phyloP scores from a whole-genome alignment of 306 rosid species.

The Alnus glutinosa region DNA sequence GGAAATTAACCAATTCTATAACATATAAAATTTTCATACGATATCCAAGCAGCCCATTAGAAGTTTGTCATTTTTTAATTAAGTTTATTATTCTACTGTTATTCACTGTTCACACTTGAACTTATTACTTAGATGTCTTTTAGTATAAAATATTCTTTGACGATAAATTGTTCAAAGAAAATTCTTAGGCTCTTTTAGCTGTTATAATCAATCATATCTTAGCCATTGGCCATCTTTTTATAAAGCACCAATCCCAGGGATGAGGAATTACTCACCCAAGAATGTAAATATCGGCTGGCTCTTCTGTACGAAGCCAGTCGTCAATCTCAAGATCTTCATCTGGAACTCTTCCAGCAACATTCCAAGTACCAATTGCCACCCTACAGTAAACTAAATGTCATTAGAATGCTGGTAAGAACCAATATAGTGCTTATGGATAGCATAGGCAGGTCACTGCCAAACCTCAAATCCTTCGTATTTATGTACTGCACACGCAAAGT shows the following conservation, averaged over 20 bases:
- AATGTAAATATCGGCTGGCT: conserved; percentile 79
- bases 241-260: neutral
- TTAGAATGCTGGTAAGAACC: conserved; percentile 27
- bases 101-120: neutral
- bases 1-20: neutral
- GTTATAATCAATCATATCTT: neutral
- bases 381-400: conserved; percentile 47
- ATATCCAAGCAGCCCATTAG: neutral
- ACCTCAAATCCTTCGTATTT: conserved; percentile 90
- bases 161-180: neutral
- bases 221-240: neutral
- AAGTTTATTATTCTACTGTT: neutral
- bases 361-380: conserved; percentile 87
- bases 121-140: neutral
- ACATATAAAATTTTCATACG: neutral
- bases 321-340: conserved; percentile 69
- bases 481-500: conserved; percentile 95
- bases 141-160: neutral
- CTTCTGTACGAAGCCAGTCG: conserved; percentile 76
- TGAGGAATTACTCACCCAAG: conserved; percentile 71
- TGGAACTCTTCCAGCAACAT: conserved; percentile 92
- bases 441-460: conserved; percentile 25
- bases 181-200: neutral
- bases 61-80: neutral
- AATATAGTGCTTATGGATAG: conserved; percentile 21